Percentiles rank a stretch among this genome's conserved stretches.
Conservation (phyloP, 129 eudicot species). For the Pulicaria dysenterica region DNA sequence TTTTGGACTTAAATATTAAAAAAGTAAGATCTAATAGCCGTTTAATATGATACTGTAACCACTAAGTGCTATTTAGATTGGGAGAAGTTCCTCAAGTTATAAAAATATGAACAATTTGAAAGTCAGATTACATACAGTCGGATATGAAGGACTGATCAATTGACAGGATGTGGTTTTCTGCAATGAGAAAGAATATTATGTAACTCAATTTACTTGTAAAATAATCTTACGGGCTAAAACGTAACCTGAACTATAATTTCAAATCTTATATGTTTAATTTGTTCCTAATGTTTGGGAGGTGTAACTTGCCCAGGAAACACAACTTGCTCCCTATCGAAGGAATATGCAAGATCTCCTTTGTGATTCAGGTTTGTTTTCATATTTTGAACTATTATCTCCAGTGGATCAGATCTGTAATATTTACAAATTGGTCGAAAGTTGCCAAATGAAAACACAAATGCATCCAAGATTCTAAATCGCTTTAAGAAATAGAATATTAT, state of each 20-base stretch:
- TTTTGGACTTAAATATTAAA: not conserved
- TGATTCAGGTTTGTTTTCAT: slow-evolving; percentile 71
- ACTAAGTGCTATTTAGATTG: not conserved
- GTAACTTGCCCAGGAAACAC: slow-evolving; percentile 69
- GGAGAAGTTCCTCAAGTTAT: not conserved
- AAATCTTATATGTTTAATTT: slow-evolving; percentile 16
- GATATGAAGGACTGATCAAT: not conserved
- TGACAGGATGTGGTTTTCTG: not conserved
- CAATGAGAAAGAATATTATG: not conserved
- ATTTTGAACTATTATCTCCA: not conserved
- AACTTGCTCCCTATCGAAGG: slow-evolving; percentile 84
- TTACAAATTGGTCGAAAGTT: too few relatives aligned
- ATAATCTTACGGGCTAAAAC: too few relatives aligned
- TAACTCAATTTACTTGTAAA: not conserved
- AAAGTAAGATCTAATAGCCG: not conserved
- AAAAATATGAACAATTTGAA: not conserved
- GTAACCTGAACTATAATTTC: not conserved
- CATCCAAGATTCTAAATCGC: too few relatives aligned
- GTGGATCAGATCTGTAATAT: too few relatives aligned
- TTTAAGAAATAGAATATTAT: too few relatives aligned
- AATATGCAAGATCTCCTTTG: slow-evolving; percentile 98
- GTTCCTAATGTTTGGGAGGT: slow-evolving; percentile 16
- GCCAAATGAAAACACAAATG: too few relatives aligned
- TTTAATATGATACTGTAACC: too few relatives aligned
- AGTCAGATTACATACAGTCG: not conserved